Evolutionary conservation across 768 basidiomycete species (phyloP), one percentile per base, ranked within the genome.

Genomic region (Trametes cubensis): DNA sequence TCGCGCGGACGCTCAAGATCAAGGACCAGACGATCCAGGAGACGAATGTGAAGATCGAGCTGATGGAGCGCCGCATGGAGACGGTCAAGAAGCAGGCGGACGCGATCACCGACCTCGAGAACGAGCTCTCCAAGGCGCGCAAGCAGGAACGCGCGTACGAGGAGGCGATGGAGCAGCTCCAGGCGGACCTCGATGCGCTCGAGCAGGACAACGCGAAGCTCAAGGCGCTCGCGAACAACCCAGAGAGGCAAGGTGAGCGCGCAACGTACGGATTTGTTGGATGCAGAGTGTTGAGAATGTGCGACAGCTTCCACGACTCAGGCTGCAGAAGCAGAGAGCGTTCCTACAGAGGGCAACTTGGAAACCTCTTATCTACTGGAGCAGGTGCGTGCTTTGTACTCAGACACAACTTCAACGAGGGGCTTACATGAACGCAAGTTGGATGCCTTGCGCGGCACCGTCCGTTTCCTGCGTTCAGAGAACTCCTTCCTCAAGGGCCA

Each of bases 401-500:
- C 13, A 11, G 34, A 34, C 10, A 34, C 34, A 11, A 11, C 11
- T 11, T 34, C 10, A 34, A 34, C 34, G 2, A 11, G 6, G 34
- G 6, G 10, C 34, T 34, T 48, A 18, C 17, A 23, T 21, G 45
- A 7, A 11, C 34, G 21, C 5, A 67, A 94, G 90, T 87, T 98
- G 70, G 92, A 96, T 48, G 90, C 90, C 15, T 83, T 98, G n/a
- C 90, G 93, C 42, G 88, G 89, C 6, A 92, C 95, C 0, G 86
- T 98, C 28, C 86, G 93, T 20, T 98, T 91, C 85, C 80, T 99
- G n/a, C 87, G 95, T 23, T 87, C 83, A 39, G 95, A 98, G 75
- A 98, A 98, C 72, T 84, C 92, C 2, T 94, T 92, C 71, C 87
- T 98, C 76, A 95, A 91, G 71, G 93, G 94, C 2, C 92, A 94